Evolutionary conservation across 2,329 filamentous ascomycete species (phyloP).

Genomic region (Stemphylium vesicarium): DNA sequence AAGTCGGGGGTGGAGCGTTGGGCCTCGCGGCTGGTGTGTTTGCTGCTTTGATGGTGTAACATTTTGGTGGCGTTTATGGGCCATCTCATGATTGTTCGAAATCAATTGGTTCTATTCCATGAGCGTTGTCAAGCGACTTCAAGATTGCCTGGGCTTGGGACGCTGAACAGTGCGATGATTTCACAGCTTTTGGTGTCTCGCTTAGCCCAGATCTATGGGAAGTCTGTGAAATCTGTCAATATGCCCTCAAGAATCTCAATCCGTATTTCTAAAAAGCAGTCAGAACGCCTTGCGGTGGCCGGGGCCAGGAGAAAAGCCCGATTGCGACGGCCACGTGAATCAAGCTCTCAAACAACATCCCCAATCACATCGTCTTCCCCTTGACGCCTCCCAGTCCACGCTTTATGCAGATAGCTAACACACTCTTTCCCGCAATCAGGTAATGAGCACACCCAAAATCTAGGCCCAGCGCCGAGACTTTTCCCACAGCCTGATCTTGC

Average conservation of each 20-base stretch:
- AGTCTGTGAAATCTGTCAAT: neutral
- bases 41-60: conserved; percentile 18
- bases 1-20: conserved; percentile 9
- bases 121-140: too few relatives aligned
- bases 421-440: conserved; percentile 21
- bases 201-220: too few relatives aligned
- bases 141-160: too few relatives aligned
- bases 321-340: too few relatives aligned
- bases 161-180: too few relatives aligned
- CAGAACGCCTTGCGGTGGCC: too few relatives aligned
- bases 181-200: too few relatives aligned
- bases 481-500: conserved; percentile 11
- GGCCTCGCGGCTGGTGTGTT: conserved; percentile 17
- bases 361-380: neutral
- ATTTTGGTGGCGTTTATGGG: neutral
- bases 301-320: too few relatives aligned
- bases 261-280: neutral
- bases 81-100: too few relatives aligned
- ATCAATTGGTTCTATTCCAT: too few relatives aligned
- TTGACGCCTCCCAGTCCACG: conserved; percentile 8
- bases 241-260: neutral
- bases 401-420: conserved; percentile 16
- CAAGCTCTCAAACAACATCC: neutral
- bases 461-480: conserved; percentile 21
- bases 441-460: conserved; percentile 34